A percentile compares a stretch with the other conserved stretches of the same genome.
phyloP scores from a whole-genome alignment of 345 rosid genomes.

The Hibiscus tridactylites region DNA sequence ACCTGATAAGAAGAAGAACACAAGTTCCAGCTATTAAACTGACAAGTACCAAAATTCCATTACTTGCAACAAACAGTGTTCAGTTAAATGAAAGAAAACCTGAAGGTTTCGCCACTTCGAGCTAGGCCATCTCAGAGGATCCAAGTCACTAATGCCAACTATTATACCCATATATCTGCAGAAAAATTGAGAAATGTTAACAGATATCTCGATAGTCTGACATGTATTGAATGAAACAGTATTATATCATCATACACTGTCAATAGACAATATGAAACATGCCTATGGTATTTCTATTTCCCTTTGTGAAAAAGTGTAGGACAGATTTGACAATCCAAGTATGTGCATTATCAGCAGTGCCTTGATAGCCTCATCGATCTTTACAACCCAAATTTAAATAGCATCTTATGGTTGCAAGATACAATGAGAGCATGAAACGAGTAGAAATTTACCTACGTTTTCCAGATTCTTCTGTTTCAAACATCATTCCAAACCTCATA shows the following conservation, averaged over 20 bases:
- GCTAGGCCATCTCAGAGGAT: conserved; percentile 95
- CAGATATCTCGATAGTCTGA: neutral
- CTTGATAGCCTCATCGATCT: neutral
- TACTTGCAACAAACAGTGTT: neutral
- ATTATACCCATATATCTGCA: conserved; percentile 97
- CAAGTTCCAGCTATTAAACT: neutral
- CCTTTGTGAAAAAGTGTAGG: neutral
- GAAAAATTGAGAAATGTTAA: neutral
- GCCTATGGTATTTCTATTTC: neutral
- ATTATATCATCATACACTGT: neutral
- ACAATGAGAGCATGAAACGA: neutral
- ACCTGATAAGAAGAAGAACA: conserved; percentile 34
- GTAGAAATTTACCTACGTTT: conserved; percentile 60
- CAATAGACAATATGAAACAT: neutral
- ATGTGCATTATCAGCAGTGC: neutral
- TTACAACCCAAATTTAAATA: neutral
- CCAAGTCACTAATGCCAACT: conserved; percentile 70
- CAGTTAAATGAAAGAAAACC: conserved; percentile 22
- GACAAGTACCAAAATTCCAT: neutral
- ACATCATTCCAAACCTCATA: conserved; percentile 99
- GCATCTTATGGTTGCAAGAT: neutral
- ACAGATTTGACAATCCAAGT: neutral
- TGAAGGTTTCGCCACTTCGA: conserved; percentile 99
- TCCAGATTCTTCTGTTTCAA: conserved; percentile 93
- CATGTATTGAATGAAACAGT: neutral